phyloP scores from a whole-genome alignment of 768 basidiomycete species.

The Lactarius vividus region DNA sequence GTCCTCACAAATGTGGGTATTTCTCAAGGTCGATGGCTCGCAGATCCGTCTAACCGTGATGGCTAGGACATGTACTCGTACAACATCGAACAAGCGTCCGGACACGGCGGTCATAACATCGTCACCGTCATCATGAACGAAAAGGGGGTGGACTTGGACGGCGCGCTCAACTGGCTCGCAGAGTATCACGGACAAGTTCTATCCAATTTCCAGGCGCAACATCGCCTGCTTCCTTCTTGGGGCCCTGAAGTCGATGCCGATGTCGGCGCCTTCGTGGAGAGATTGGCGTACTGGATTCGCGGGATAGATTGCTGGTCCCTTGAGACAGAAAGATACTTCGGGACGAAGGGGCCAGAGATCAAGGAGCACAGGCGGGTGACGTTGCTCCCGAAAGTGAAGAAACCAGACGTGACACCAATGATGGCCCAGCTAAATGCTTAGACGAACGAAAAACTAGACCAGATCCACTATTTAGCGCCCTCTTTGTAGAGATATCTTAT shows the following conservation, averaged over 20 bases:
- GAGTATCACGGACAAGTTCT: neutral
- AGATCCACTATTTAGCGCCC: neutral
- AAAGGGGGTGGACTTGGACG: constrained; percentile 29
- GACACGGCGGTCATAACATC: constrained; percentile 32
- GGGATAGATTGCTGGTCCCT: constrained; percentile 75
- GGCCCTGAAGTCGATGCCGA: constrained; percentile 57
- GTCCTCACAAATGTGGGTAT: constrained; percentile 40
- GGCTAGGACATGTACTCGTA: constrained; percentile 35
- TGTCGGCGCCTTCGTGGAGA: constrained; percentile 57
- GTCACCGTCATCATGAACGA: constrained; percentile 34
- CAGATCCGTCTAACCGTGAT: neutral
- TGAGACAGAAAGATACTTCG: constrained; percentile 38
- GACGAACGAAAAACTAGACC: neutral
- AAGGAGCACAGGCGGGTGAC: constrained; percentile 37
- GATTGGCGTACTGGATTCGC: constrained; percentile 69
- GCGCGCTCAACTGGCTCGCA: constrained; percentile 30
- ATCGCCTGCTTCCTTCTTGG: constrained; percentile 56
- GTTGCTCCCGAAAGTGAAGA: constrained; percentile 13
- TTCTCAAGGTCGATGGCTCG: neutral
- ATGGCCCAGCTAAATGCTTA: constrained; percentile 8
- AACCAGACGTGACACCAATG: constrained; percentile 14
- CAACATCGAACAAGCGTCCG: constrained; percentile 35
- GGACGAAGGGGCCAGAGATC: constrained; percentile 45
- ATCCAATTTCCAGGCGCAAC: constrained; percentile 33
- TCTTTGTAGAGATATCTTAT: neutral